Conservation (phyloP, 78 protist genomes). For the Dictyostelium firmibasis region DNA sequence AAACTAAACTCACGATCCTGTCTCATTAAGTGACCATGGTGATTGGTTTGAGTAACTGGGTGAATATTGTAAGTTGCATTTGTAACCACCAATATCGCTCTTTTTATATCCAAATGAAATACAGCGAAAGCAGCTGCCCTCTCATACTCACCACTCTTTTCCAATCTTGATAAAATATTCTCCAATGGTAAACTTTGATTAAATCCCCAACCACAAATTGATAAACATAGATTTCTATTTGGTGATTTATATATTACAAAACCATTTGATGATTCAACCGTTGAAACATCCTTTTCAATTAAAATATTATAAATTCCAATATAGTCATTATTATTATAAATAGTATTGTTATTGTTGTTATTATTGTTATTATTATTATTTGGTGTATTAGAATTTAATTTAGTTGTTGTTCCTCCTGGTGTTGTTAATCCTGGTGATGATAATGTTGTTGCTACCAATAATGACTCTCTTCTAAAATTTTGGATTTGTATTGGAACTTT, state of each 20-base stretch:
- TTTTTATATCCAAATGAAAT: constrained; percentile 82
- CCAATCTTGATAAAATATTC: constrained; percentile 10
- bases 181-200: constrained; percentile 36
- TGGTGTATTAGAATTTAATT: background rate
- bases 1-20: constrained; percentile 33
- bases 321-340: constrained; percentile 25
- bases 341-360: background rate
- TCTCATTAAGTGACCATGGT: background rate
- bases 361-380: background rate
- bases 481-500: constrained; percentile 18
- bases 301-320: constrained; percentile 56
- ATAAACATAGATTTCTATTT: constrained; percentile 37
- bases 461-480: constrained; percentile 6
- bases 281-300: constrained; percentile 6
- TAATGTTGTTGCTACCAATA: background rate
- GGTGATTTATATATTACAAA: constrained; percentile 22
- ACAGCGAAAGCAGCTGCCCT: constrained; percentile 79
- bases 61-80: background rate
- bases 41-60: background rate
- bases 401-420: background rate
- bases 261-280: constrained; percentile 38
- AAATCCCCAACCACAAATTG: constrained; percentile 79
- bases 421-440: background rate
- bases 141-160: constrained; percentile 73
- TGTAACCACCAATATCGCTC: constrained; percentile 48